Conservation (phyloP, 129 eudicot species). For the Heracleum sosnowskyi region DNA sequence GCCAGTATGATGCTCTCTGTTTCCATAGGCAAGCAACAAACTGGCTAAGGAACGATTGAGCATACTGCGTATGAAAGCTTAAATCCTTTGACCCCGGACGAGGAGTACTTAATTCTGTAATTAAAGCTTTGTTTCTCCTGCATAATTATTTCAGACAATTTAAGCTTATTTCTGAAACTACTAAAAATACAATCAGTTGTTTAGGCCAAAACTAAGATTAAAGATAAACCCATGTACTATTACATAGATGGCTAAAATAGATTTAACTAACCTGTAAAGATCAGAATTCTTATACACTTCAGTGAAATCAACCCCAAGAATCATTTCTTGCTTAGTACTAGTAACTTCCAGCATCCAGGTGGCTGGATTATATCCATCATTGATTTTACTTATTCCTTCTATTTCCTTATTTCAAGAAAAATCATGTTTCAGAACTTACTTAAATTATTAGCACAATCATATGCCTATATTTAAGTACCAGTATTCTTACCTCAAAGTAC, state of each 20-base stretch:
- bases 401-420: constrained; percentile 16
- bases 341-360: constrained; percentile 84
- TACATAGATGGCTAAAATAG: not conserved
- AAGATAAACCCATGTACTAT: not conserved
- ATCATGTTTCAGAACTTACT: not conserved
- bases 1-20: constrained; percentile 13
- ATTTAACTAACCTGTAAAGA: constrained; percentile 29
- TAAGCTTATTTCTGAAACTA: not conserved
- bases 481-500: constrained; percentile 47
- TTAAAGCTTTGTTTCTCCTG: constrained; percentile 17
- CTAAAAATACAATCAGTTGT: too few species aligned
- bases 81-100: constrained; percentile 7
- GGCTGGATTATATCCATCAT: constrained; percentile 68
- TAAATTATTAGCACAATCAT: not conserved
- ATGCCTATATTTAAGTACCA: not conserved
- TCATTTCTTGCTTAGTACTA: constrained; percentile 48
- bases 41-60: constrained; percentile 8
- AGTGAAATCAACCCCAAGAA: constrained; percentile 51
- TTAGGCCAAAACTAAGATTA: too few species aligned
- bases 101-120: constrained; percentile 1
- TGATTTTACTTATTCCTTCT: constrained; percentile 49
- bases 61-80: not conserved
- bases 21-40: constrained; percentile 11
- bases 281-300: constrained; percentile 55
- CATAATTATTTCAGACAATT: not conserved